Evolutionary conservation across 805 yeast species (phyloP).

Genomic region (Candida nonsorbophila): DNA sequence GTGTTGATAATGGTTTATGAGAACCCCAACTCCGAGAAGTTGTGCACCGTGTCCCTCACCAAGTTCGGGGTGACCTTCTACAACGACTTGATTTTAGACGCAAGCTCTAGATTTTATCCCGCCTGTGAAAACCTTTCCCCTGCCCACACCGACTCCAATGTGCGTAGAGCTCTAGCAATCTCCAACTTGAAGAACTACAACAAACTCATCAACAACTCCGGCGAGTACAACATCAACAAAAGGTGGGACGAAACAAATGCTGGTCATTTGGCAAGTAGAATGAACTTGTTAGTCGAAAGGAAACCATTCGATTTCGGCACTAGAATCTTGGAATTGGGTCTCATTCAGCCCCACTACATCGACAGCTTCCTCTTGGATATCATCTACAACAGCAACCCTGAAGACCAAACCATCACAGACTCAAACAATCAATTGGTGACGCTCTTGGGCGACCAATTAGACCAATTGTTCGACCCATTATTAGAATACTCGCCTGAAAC

Average conservation of each 20-base stretch:
- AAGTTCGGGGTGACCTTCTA: slow-evolving; percentile 63
- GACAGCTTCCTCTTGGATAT: slow-evolving; percentile 65
- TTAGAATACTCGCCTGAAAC: slow-evolving; percentile 90
- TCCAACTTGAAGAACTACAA: slow-evolving; percentile 65
- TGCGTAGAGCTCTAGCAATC: slow-evolving; percentile 72
- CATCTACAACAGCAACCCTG: slow-evolving; percentile 52
- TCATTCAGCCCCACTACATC: slow-evolving; percentile 45
- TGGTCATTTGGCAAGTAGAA: slow-evolving; percentile 67
- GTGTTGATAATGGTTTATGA: slow-evolving; percentile 48
- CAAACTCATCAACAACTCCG: slow-evolving; percentile 38
- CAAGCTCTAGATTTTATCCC: slow-evolving; percentile 66
- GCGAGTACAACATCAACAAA: slow-evolving; percentile 34
- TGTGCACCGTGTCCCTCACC: slow-evolving; percentile 54
- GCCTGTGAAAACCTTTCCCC: slow-evolving; percentile 66
- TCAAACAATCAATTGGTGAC: slow-evolving; percentile 73
- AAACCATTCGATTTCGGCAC: slow-evolving; percentile 57
- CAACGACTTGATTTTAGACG: slow-evolving; percentile 51
- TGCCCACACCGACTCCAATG: slow-evolving; percentile 48
- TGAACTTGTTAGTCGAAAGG: slow-evolving; percentile 48
- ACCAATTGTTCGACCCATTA: slow-evolving; percentile 83
- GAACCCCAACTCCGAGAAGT: slow-evolving; percentile 36
- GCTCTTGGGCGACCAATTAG: slow-evolving; percentile 77
- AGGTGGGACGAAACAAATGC: slow-evolving; percentile 76
- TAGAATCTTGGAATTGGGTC: slow-evolving; percentile 51
- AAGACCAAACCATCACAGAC: slow-evolving; percentile 38